phyloP scores from a whole-genome alignment of 345 rosid species.

The Camelina neglecta region DNA sequence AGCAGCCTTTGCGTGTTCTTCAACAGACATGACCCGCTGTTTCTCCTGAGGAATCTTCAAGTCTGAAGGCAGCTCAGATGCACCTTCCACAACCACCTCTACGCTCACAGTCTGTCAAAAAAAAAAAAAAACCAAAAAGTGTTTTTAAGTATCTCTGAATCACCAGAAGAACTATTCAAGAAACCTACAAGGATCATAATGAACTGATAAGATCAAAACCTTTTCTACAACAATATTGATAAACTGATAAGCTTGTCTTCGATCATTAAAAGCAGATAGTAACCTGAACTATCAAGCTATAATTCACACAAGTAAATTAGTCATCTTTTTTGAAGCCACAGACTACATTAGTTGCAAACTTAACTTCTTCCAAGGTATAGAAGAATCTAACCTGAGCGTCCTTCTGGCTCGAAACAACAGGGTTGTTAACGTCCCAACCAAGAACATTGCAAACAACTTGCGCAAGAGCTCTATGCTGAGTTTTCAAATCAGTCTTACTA shows the following conservation, averaged over 20 bases:
- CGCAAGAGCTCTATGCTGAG: conserved; percentile 71
- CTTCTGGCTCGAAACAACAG: conserved; percentile 40
- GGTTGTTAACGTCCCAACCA: conserved; percentile 67
- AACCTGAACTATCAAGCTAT: neutral
- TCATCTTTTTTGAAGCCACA: neutral
- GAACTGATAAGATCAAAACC: neutral
- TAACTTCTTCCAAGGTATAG: conserved; percentile 3
- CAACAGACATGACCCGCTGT: conserved; percentile 14
- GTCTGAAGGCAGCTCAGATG: conserved; percentile 27
- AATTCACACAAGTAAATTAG: conserved; percentile 17
- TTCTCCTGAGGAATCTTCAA: conserved; percentile 36
- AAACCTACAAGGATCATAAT: conserved; percentile 15
- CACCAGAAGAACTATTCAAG: conserved; percentile 8
- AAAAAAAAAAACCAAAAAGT: neutral
- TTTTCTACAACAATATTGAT: conserved; percentile 16
- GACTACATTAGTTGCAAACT: neutral
- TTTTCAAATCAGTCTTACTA: conserved; percentile 57
- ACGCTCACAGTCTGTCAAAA: conserved; percentile 21
- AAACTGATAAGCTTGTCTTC: neutral
- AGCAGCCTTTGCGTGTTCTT: conserved; percentile 13
- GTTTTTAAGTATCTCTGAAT: neutral
- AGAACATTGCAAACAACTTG: conserved; percentile 74
- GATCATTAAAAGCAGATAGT: conserved; percentile 6
- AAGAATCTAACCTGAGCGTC: conserved; percentile 28
- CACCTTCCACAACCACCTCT: conserved; percentile 19